Base-by-base conservation (phyloP, 2,329 filamentous ascomycete genomes). In the Fusarium caatingaense region DNA sequence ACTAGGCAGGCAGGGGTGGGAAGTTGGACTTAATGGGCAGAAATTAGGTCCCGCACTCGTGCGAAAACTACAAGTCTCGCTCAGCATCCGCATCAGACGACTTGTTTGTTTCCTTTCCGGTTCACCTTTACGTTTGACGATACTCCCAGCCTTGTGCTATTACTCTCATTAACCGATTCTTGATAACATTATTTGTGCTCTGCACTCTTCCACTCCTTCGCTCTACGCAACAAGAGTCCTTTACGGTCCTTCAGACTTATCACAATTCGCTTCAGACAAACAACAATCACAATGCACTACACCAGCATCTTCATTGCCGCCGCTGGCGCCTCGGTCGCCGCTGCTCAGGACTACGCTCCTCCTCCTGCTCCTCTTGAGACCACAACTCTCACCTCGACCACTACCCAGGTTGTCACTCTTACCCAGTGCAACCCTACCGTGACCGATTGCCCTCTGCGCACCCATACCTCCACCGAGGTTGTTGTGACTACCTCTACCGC, bases 371-470 rank as follows among this genome's bases (percentile, higher is more conserved):
- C 15, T 44, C 53, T 34, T 40, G 53, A 44, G 63, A 84, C 80
- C 64, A 81, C 80, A 60, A 81, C 79, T 13, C 55, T 79, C 61
- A 86, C 84, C 58, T 81, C 81, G 18, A 86, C 84, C 60, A 78
- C 78, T 56, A 83, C 82, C 57, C 77, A 75, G 70, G 81, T 80
- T 53, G 61, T 83, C 68, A 86, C 84, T 74, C 78, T 86, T 75
- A 86, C 84, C 60, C 72, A 78, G 73, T 85, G 84, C 80, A 79
- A 81, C 75, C 80, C 83, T 45, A 64, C 60, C n/a, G 60, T 64
- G 60, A 64, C 61, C 27, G 16, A 64, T 60, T 64, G 61, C 60
- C 61, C 61, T 34, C 51, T 64, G 28, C 61, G 60, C 69, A 76
- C 76, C 49, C 63, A 69, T 10, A 75, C 75, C 27, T 73, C 74